Evolutionary conservation across 2,329 filamentous ascomycete genomes (phyloP), one percentile per base, ranked within the genome.

Genomic region (Emergomyces pasteurianus): DNA sequence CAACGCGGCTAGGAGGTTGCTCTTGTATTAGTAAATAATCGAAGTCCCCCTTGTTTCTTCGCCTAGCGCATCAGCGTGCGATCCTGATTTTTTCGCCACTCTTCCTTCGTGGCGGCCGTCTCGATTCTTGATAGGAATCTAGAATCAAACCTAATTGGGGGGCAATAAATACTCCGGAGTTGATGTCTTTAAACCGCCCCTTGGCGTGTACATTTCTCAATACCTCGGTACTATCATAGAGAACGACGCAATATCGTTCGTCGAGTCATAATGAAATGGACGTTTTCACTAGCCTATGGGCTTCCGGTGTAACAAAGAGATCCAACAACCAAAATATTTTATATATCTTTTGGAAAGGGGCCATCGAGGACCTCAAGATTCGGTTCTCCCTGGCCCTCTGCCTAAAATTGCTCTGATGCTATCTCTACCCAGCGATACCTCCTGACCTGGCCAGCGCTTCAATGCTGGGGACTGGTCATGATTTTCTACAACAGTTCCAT

Each of bases 361-460:
- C 31, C 31, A 31, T 31, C 31, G n/a, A 42, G 14, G 40, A 3
- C 18, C 21, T 59, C 47, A 59, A 49, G 28, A 14, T 28, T 16
- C 26, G 34, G 10, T 59, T 43, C 43, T 60, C n/a, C 72, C 71
- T 12, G 69, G 67, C 18, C 74, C 74, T 59, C 74, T 71, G 9
- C 74, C 74, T 52, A 76, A 56, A 14, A 69, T 66, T 38, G 65
- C 67, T 63, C 71, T 73, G 1, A 73, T 65, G 67, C 68, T 73
- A 23, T 66, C 52, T 23, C 65, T 61, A 21, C 61, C 64, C 56
- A 58, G 36, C 14, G 61, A 42, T 23, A 42, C 46, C 14, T 63
- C 47, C 58, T 49, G 42, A 50, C 21, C 58, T 59, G 47, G 58
- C 55, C 12, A 63, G 59, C 0, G 54, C 40, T 40, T 47, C 54